Evolutionary conservation across 2,329 filamentous ascomycete genomes (phyloP).

Genomic region (Paracoccidioides brasiliensis): DNA sequence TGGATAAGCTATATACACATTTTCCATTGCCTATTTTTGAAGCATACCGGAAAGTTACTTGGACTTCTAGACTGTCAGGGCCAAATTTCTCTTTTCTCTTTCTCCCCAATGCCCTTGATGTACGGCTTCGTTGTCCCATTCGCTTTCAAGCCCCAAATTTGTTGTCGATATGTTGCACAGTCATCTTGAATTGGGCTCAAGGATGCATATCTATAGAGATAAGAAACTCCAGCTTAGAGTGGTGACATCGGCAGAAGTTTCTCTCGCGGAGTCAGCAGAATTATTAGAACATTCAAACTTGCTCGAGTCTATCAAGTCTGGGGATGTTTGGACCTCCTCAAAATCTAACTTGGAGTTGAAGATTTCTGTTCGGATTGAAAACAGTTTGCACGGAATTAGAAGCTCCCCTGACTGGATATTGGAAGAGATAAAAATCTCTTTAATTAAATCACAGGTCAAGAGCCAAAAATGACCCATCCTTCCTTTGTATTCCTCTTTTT

Average conservation of each 20-base stretch:
- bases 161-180: background rate
- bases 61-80: too few species aligned
- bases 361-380: constrained; percentile 13
- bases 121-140: background rate
- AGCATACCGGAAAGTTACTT: background rate
- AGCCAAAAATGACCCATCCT: constrained; percentile 14
- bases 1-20: background rate
- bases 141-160: background rate
- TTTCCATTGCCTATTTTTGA: background rate
- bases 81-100: background rate
- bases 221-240: constrained; percentile 11
- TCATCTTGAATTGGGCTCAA: constrained; percentile 5
- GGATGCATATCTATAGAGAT: constrained; percentile 9
- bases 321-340: constrained; percentile 19
- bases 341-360: constrained; percentile 17
- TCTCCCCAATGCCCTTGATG: background rate
- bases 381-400: background rate
- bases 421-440: constrained; percentile 7
- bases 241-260: constrained; percentile 12
- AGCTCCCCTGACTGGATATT: constrained; percentile 10
- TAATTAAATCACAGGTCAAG: constrained; percentile 4
- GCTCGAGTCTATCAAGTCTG: constrained; percentile 4
- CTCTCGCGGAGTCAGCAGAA: background rate
- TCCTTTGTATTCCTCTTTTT: background rate
- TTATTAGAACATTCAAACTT: background rate